A percentile compares a stretch with the other conserved stretches of the same genome.
These are phyloP conservation scores for Aethionema arabicum DNA, from an alignment of 345 rosid genomes.

Conservation along the genomic window DNA sequence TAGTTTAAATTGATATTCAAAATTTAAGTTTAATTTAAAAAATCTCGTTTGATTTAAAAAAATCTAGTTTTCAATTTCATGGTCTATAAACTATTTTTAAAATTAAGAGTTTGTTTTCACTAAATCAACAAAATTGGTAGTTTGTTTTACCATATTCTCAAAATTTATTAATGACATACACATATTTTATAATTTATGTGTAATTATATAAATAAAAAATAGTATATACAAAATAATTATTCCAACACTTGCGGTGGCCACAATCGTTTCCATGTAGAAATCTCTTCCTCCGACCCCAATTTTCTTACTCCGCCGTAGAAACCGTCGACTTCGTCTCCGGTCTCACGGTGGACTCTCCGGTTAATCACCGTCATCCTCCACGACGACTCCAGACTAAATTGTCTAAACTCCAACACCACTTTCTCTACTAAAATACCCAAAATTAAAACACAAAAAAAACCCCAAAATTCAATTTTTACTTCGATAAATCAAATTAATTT, in stretches of 20 bases:
- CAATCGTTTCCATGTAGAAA: conserved; percentile 65
- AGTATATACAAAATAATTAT: conserved; percentile 10
- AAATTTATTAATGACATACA: too few relatives aligned
- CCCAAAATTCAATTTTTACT: background rate
- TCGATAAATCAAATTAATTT: conserved; percentile 1
- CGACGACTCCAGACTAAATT: conserved; percentile 60
- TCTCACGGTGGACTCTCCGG: conserved; percentile 67
- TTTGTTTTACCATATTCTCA: too few relatives aligned
- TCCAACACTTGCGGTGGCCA: conserved; percentile 57
- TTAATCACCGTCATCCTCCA: conserved; percentile 65
- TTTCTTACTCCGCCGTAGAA: conserved; percentile 93
- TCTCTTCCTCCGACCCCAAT: conserved; percentile 53
- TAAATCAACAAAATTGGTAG: too few relatives aligned
- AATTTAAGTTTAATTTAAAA: too few relatives aligned
- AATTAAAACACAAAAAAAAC: background rate
- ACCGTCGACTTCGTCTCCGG: conserved; percentile 65
- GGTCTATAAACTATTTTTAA: too few relatives aligned
- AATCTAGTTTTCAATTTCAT: too few relatives aligned
- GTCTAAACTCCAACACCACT: conserved; percentile 72
- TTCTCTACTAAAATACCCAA: conserved; percentile 39
- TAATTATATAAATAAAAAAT: background rate
- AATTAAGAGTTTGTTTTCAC: too few relatives aligned
- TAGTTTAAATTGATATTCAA: too few relatives aligned
- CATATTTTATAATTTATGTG: too few relatives aligned
- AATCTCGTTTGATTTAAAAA: too few relatives aligned